Percentiles rank a stretch among this genome's conserved stretches.
Evolutionary conservation across 1,139 yeast species (phyloP).

Genomic region (Protomyces lactucae-debilis): DNA sequence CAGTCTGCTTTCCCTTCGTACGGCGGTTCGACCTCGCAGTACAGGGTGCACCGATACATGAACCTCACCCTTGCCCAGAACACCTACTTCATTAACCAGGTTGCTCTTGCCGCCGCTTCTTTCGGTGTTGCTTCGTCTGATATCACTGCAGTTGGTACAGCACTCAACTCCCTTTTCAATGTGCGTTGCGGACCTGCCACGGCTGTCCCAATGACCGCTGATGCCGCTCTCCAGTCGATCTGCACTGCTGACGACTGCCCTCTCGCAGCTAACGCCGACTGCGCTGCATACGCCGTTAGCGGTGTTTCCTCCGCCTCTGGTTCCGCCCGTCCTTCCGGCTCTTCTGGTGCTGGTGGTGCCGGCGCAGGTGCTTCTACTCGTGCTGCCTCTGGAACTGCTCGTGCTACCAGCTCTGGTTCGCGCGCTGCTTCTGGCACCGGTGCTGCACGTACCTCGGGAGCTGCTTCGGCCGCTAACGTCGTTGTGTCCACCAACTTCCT

Average conservation of each 20-base stretch:
- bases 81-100: conserved; percentile 22
- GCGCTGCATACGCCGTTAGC: conserved; percentile 16
- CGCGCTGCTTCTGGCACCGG: background rate
- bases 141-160: conserved; percentile 10
- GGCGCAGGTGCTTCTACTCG: background rate
- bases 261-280: conserved; percentile 15
- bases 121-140: conserved; percentile 25
- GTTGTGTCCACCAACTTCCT: background rate
- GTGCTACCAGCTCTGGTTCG: conserved; percentile 1
- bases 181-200: conserved; percentile 10
- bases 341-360: background rate
- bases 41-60: conserved; percentile 23
- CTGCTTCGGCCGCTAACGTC: background rate
- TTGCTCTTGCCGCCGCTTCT: conserved; percentile 14
- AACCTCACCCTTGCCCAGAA: conserved; percentile 19
- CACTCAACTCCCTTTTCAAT: conserved; percentile 18
- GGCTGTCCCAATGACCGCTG: conserved; percentile 15
- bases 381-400: background rate
- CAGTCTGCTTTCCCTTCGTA: conserved; percentile 14
- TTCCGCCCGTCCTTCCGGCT: conserved; percentile 18
- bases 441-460: background rate
- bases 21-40: conserved; percentile 17
- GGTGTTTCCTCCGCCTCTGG: conserved; percentile 6
- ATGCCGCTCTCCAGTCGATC: conserved; percentile 17
- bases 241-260: conserved; percentile 24